Evolutionary conservation across 345 rosid genomes (phyloP).

Genomic region (Acer yangbiense): DNA sequence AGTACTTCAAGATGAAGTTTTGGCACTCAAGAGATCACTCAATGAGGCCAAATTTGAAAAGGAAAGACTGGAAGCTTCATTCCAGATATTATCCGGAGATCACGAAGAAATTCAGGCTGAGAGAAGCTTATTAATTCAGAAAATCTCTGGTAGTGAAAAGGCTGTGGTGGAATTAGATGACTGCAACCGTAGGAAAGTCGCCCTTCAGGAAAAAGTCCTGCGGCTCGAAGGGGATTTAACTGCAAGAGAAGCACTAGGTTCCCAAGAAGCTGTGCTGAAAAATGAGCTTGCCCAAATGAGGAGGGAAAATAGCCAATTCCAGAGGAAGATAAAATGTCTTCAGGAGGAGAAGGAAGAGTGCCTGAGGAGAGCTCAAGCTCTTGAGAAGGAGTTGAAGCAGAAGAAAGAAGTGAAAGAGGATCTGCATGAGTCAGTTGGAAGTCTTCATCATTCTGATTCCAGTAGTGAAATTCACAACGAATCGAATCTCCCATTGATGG

Average conservation of each 20-base stretch:
- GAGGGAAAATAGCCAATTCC: conserved; percentile 52
- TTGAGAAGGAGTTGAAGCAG: conserved; percentile 34
- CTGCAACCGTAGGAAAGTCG: conserved; percentile 46
- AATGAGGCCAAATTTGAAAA: conserved; percentile 56
- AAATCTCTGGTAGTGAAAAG: conserved; percentile 44
- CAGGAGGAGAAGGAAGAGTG: conserved; percentile 55
- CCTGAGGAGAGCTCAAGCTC: conserved; percentile 37
- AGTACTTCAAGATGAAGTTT: conserved; percentile 52
- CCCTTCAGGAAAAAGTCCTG: conserved; percentile 64
- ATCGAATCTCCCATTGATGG: conserved; percentile 30
- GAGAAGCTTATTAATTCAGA: conserved; percentile 32
- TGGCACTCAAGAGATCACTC: conserved; percentile 45
- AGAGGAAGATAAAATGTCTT: conserved; percentile 50
- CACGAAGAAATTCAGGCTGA: conserved; percentile 48
- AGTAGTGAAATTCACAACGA: conserved; percentile 21
- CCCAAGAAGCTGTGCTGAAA: conserved; percentile 54
- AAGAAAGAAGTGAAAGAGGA: conserved; percentile 26
- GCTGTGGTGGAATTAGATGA: conserved; percentile 47
- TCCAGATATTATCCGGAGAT: conserved; percentile 55
- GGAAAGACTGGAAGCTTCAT: conserved; percentile 56
- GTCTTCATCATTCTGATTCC: conserved; percentile 18
- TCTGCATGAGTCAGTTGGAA: conserved; percentile 15
- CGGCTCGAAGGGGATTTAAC: conserved; percentile 68
- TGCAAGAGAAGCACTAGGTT: conserved; percentile 58
- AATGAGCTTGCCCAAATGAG: conserved; percentile 61